Base-by-base conservation (phyloP, 140 eudicot genomes). In the Bidens hawaiensis region DNA sequence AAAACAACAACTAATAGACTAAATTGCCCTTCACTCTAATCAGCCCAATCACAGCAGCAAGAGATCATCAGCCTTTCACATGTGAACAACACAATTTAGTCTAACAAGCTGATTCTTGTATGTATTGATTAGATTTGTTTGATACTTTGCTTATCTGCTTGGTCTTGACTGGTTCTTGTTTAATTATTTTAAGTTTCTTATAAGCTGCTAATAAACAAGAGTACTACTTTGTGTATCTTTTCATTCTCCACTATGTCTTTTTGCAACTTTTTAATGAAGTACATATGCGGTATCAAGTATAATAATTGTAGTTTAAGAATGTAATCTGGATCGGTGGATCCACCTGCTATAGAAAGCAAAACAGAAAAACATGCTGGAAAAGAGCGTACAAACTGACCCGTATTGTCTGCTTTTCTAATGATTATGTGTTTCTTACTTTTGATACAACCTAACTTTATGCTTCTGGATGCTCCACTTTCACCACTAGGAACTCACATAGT, bases 311-410 rank as follows among this genome's bases (percentile, higher is more conserved):
- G 60, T 61, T 53, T 24, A 70, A 49, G 41, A 60, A 23, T 40
- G 62, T 60, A 36, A 51, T 60, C 76, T 50, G 56, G 69, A n/a
- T n/a, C n/a, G n/a, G n/a, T n/a, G n/a, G n/a, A 71, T 51, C 55
- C 64, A 53, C 50, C 50, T 63, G 59, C 58, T 53, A 62, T 40
- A 36, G 72, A 43, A 73, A 73, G 61, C 64, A 63, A 45, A 53
- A 64, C 78, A 73, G 68, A 66, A 65, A 74, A 74, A 66, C 78
- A 74, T 66, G 69, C 76, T 54, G 18, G 49, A 30, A 34, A 65
- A 40, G 56, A 64, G 45, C 17, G 50, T 31, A 18, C 67, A 72
- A 30, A 56, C 21, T 65, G 74, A 50, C 74, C 74, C 63, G 33
- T 50, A 6, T 66, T 74, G 78, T 74, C 58, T 48, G 56, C 16